Evolutionary conservation across 2,329 filamentous ascomycete genomes (phyloP), one percentile per base, ranked within the genome.

Genomic region (Fusarium fracticaudum): DNA sequence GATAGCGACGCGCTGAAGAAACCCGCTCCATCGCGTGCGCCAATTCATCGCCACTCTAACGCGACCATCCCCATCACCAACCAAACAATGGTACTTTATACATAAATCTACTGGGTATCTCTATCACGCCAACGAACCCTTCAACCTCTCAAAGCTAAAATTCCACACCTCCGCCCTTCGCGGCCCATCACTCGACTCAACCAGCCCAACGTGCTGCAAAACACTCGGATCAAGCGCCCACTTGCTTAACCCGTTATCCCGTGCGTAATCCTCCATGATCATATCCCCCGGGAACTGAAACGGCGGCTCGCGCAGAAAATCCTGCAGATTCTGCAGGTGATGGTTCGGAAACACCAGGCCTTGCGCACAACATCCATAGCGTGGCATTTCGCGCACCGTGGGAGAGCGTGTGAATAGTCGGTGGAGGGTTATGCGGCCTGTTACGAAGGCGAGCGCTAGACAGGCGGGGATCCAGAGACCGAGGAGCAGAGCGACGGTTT

Each of bases 341-440:
- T 77, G 77, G 12, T 71, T 64, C 8, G 83, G 80, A 43, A 82
- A 82, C 7, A 83, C 78, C 5, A 83, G 71, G 1, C 83, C 83
- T 62, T 84, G 83, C 1, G 82, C 79, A 63, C 83, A 84, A 67
- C 83, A 84, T 1, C 83, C 83, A 47, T 83, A 84, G 10, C 77
- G 75, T 17, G 80, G 79, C 82, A 84, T 84, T 72, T 81, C 78
- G 12, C 79, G 77, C 1, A 82, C 78, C 29, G 77, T 71, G 8
- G 57, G 74, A 5, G n/a, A 75, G 22, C 5, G 76, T 60, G 65
- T 71, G 11, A 67, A 77, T 11, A 82, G 22, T 20, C 80, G 77
- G 26, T 75, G 69, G 8, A 78, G 60, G 6, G 81, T 77, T 10
- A 78, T 65, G 3, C 81, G 77, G 0, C 81, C 81, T 0, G 78